Percentiles rank a stretch among this genome's conserved stretches.
These are phyloP conservation scores for Pichia manshurica DNA, from an alignment of 805 yeast genomes.

Conservation along the genomic window DNA sequence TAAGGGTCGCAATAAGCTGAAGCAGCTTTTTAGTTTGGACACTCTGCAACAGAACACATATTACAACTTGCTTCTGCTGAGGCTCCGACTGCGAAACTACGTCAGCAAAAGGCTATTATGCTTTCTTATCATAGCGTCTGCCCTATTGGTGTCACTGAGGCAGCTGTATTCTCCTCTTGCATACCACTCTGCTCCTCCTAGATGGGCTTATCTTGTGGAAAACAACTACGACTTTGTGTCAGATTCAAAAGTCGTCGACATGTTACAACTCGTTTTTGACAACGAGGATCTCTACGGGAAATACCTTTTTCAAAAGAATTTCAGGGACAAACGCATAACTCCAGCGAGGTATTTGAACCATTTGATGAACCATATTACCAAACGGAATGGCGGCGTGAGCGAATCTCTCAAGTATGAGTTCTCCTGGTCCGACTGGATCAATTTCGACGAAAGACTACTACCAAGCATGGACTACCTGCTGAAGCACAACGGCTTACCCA, in stretches of 20 bases:
- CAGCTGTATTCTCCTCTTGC: background rate
- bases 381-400: background rate
- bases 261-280: background rate
- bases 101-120: no score
- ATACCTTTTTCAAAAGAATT: background rate
- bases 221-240: background rate
- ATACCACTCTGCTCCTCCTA: background rate
- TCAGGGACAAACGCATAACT: slow-evolving; percentile 12
- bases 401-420: slow-evolving; percentile 18
- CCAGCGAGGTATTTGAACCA: slow-evolving; percentile 10
- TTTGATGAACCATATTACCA: slow-evolving; percentile 1
- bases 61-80: no score
- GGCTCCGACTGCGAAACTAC: no score
- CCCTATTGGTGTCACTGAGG: background rate
- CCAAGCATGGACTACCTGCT: slow-evolving; percentile 18
- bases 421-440: slow-evolving; percentile 29
- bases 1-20: no score
- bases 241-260: background rate
- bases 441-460: slow-evolving; percentile 20
- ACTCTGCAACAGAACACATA: no score
- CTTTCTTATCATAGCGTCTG: background rate
- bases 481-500: slow-evolving; percentile 1
- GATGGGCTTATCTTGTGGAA: background rate
- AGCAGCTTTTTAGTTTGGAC: no score
- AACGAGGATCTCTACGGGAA: background rate